phyloP scores from a whole-genome alignment of 192 early-diverging fungal species.

The Pilaira anomala region DNA sequence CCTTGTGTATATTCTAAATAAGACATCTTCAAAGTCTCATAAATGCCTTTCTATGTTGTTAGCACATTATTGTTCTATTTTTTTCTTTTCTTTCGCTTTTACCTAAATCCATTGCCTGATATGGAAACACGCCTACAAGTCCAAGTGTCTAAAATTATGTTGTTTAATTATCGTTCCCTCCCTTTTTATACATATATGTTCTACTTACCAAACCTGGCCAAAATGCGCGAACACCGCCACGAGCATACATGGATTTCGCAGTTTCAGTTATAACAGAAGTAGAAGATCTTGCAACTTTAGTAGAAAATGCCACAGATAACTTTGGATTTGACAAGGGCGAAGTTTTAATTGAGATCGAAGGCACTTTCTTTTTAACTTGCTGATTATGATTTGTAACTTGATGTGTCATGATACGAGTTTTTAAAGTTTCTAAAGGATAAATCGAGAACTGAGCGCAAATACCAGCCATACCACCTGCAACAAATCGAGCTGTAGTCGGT shows the following conservation, averaged over 20 bases:
- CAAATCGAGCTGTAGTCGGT: constrained; percentile 47
- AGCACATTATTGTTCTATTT: not conserved
- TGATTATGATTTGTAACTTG: constrained; percentile 45
- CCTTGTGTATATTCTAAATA: constrained; percentile 46
- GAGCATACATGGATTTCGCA: constrained; percentile 55
- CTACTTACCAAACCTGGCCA: constrained; percentile 44
- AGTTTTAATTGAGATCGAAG: too few species aligned
- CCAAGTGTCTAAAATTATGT: constrained; percentile 26
- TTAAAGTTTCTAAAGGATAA: constrained; percentile 74
- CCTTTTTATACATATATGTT: too few species aligned
- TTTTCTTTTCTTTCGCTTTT: not conserved
- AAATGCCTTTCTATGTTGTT: constrained; percentile 46
- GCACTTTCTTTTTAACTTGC: not conserved
- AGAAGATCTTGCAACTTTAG: not conserved
- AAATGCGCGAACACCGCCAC: constrained; percentile 59
- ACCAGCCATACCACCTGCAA: constrained; percentile 71
- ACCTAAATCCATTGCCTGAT: constrained; percentile 63
- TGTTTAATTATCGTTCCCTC: not conserved
- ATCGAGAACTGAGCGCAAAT: constrained; percentile 66
- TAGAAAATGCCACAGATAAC: not conserved
- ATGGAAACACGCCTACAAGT: constrained; percentile 71
- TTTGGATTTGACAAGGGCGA: not conserved
- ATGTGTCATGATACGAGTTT: constrained; percentile 69
- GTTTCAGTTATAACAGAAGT: constrained; percentile 41
- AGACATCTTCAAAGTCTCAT: constrained; percentile 64